phyloP scores from a whole-genome alignment of 495 filamentous ascomycete species.

The Podospora didyma region DNA sequence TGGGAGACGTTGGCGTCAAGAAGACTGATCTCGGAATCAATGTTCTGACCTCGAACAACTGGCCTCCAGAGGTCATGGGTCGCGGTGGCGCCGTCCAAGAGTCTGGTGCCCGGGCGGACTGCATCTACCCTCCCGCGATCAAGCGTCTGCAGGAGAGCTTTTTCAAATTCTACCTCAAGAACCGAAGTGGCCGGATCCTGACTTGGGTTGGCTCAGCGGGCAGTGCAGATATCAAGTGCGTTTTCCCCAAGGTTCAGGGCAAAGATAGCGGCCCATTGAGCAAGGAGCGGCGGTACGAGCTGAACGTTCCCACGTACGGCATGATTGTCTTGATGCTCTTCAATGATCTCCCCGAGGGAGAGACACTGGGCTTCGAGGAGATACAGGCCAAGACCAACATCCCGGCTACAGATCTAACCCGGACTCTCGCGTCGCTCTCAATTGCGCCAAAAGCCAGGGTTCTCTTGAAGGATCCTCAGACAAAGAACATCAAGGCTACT shows the following conservation, averaged over 20 bases:
- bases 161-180: slow-evolving; percentile 81
- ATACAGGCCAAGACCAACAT: slow-evolving; percentile 82
- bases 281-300: slow-evolving; percentile 75
- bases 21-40: slow-evolving; percentile 75
- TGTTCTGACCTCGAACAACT: slow-evolving; percentile 88
- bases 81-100: slow-evolving; percentile 24
- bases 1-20: slow-evolving; percentile 62
- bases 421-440: slow-evolving; percentile 79
- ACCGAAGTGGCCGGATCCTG: slow-evolving; percentile 80
- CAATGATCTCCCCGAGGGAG: slow-evolving; percentile 66
- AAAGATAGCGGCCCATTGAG: slow-evolving; percentile 58
- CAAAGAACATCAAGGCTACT: slow-evolving; percentile 71
- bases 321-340: slow-evolving; percentile 90
- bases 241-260: slow-evolving; percentile 62
- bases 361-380: slow-evolving; percentile 73
- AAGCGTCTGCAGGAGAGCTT: slow-evolving; percentile 78
- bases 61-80: slow-evolving; percentile 85
- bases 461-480: slow-evolving; percentile 77
- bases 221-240: slow-evolving; percentile 77
- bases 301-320: slow-evolving; percentile 89
- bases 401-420: slow-evolving; percentile 68
- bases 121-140: slow-evolving; percentile 71
- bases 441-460: slow-evolving; percentile 82
- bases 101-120: slow-evolving; percentile 51
- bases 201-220: slow-evolving; percentile 72